A percentile compares a stretch with the other conserved stretches of the same genome.
phyloP scores from a whole-genome alignment of 1,284 basidiomycete species.

The Microbotryomycetes sp. region DNA sequence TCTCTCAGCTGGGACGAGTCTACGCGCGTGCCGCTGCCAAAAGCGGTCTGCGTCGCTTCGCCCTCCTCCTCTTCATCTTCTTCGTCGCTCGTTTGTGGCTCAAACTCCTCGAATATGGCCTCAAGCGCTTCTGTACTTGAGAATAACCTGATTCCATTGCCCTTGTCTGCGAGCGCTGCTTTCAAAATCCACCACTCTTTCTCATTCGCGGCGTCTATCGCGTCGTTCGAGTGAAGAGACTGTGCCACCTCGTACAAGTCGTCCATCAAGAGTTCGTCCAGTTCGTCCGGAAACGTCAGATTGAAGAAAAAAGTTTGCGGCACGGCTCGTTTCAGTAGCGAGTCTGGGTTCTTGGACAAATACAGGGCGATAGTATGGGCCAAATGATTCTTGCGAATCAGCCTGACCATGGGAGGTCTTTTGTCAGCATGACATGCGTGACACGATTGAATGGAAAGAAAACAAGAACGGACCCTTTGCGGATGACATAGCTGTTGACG shows the following conservation, averaged over 20 bases:
- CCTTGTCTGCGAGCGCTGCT: constrained; percentile 94
- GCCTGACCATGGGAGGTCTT: constrained; percentile 45
- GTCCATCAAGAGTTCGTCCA: constrained; percentile 88
- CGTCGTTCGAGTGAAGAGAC: constrained; percentile 48
- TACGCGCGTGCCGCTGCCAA: constrained; percentile 35
- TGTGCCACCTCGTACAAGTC: constrained; percentile 82
- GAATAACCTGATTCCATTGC: constrained; percentile 90
- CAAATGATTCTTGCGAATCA: constrained; percentile 92
- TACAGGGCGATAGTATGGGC: constrained; percentile 69
- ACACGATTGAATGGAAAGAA: constrained; percentile 35
- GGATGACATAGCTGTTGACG: constrained; percentile 31
- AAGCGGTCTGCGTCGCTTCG: constrained; percentile 44
- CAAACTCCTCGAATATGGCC: constrained; percentile 77
- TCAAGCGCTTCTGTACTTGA: constrained; percentile 65
- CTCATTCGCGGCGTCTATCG: constrained; percentile 38
- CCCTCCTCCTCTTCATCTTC: constrained; percentile 37
- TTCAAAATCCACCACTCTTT: constrained; percentile 86
- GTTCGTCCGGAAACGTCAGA: constrained; percentile 83
- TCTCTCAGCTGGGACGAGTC: constrained; percentile 74
- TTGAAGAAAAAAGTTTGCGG: constrained; percentile 85
- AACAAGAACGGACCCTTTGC: constrained; percentile 34
- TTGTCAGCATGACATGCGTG: constrained; percentile 40
- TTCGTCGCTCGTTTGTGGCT: constrained; percentile 51
- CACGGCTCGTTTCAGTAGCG: constrained; percentile 50
- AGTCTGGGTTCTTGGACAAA: constrained; percentile 60